These are phyloP conservation scores for Stropharia rugosoannulata DNA, from an alignment of 768 basidiomycete species.

Conservation along the genomic window DNA sequence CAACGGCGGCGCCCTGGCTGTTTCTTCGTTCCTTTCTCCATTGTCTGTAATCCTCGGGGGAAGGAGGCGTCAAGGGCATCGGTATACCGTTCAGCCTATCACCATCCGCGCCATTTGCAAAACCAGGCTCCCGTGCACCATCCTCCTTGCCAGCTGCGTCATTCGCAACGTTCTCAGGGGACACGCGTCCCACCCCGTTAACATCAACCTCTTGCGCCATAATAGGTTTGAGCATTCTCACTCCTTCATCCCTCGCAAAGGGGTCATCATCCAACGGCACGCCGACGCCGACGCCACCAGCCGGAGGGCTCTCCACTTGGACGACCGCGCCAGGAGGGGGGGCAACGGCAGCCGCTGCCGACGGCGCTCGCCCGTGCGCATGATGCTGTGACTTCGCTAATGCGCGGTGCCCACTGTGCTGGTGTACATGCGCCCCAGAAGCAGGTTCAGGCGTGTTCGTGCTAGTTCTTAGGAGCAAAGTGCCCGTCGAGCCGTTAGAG, in stretches of 20 bases:
- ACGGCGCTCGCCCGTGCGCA: constrained; percentile 8
- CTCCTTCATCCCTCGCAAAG: constrained; percentile 55
- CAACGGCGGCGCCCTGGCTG: constrained; percentile 10
- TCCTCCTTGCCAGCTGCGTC: background rate
- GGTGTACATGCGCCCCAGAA: constrained; percentile 11
- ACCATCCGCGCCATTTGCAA: constrained; percentile 1
- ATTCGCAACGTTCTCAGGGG: constrained; percentile 10
- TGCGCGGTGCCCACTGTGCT: constrained; percentile 15
- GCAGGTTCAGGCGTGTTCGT: background rate
- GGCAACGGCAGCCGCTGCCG: background rate
- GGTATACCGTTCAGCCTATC: constrained; percentile 10
- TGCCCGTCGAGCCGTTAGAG: constrained; percentile 15
- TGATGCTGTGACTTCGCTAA: constrained; percentile 10
- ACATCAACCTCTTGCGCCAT: constrained; percentile 7
- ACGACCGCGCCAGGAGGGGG: constrained; percentile 18
- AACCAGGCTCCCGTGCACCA: background rate
- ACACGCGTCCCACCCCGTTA: constrained; percentile 7
- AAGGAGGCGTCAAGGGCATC: constrained; percentile 18
- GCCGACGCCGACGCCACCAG: constrained; percentile 29
- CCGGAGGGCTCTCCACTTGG: constrained; percentile 22
- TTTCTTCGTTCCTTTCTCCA: constrained; percentile 19
- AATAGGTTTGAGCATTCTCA: constrained; percentile 41
- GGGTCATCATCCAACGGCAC: constrained; percentile 50
- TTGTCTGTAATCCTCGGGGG: constrained; percentile 20
- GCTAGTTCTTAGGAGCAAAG: constrained; percentile 7